A percentile compares a stretch with the other conserved stretches of the same genome.
Evolutionary conservation across 768 basidiomycete genomes (phyloP).

Genomic region (Glaciozyma martinii): DNA sequence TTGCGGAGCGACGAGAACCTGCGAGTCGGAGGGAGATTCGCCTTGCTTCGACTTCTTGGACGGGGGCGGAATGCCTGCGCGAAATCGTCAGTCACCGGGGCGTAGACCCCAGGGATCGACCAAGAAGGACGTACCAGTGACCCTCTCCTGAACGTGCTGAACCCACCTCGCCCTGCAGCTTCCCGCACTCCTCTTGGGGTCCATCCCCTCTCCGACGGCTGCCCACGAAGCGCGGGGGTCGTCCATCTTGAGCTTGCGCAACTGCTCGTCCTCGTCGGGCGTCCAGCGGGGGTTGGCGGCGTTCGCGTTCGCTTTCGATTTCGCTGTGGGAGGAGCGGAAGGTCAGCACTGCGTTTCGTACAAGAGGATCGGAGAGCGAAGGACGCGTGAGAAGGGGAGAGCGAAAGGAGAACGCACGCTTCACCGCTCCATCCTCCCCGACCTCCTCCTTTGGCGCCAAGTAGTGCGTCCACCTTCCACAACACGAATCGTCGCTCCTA

Average conservation of each 20-base stretch:
- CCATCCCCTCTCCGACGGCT: neutral
- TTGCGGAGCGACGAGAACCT: too few species aligned
- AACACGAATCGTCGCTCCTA: neutral
- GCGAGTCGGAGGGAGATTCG: too few species aligned
- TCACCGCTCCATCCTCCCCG: neutral
- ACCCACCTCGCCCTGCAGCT: conserved; percentile 1
- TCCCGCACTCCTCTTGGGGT: neutral
- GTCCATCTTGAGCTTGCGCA: neutral
- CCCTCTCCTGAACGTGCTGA: neutral
- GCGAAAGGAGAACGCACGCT: neutral
- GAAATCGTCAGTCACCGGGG: neutral
- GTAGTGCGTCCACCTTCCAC: conserved; percentile 3
- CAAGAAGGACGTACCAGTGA: neutral
- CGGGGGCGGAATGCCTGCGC: too few species aligned
- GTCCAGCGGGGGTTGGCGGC: conserved; percentile 3
- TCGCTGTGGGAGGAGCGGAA: neutral
- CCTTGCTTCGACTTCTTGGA: too few species aligned
- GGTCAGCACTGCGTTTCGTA: neutral
- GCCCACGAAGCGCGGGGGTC: neutral
- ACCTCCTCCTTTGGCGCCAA: neutral
- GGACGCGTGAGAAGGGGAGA: too few species aligned
- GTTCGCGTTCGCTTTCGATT: neutral
- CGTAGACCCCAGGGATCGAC: neutral
- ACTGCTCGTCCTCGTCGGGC: neutral
- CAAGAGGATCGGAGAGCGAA: too few species aligned